A percentile compares a stretch with the other conserved stretches of the same genome.
These are phyloP conservation scores for Candolleomyces eurysporus DNA, from an alignment of 768 basidiomycete species.

Conservation along the genomic window DNA sequence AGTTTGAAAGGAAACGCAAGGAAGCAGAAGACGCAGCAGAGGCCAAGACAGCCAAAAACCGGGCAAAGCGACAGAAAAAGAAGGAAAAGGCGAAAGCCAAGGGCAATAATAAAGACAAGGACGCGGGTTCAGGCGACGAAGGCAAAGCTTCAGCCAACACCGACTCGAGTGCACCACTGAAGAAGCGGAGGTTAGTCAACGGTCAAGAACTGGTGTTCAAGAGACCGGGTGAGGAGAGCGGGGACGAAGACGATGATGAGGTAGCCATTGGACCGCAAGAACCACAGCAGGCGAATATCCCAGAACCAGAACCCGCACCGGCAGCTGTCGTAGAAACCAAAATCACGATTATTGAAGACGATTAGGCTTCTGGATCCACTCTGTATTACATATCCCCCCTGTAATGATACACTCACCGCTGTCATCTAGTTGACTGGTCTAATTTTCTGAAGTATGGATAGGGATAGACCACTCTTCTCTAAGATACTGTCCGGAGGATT, in stretches of 20 bases:
- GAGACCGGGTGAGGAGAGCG: constrained; percentile 42
- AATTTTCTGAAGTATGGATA: no score
- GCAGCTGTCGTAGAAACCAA: constrained; percentile 17
- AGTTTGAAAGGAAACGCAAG: constrained; percentile 72
- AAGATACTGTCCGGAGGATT: background rate
- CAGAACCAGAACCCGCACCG: constrained; percentile 7
- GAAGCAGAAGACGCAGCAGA: constrained; percentile 72
- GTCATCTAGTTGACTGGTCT: background rate
- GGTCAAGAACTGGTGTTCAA: constrained; percentile 66
- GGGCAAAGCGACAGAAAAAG: constrained; percentile 91
- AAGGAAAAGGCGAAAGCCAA: constrained; percentile 66
- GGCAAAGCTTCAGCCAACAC: constrained; percentile 21
- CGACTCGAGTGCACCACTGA: constrained; percentile 47
- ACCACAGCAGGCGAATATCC: background rate
- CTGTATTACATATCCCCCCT: background rate
- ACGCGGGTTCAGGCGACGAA: constrained; percentile 19
- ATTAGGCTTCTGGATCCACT: constrained; percentile 10
- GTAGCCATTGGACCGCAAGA: background rate
- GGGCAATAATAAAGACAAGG: constrained; percentile 23
- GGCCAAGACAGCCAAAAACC: constrained; percentile 92
- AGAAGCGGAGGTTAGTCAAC: constrained; percentile 80
- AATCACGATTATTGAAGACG: constrained; percentile 32
- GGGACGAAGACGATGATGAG: constrained; percentile 29
- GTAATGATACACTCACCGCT: background rate
- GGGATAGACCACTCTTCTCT: background rate